Conservation (phyloP, 2,329 filamentous ascomycete species). For the Phialocephala subalpina region DNA sequence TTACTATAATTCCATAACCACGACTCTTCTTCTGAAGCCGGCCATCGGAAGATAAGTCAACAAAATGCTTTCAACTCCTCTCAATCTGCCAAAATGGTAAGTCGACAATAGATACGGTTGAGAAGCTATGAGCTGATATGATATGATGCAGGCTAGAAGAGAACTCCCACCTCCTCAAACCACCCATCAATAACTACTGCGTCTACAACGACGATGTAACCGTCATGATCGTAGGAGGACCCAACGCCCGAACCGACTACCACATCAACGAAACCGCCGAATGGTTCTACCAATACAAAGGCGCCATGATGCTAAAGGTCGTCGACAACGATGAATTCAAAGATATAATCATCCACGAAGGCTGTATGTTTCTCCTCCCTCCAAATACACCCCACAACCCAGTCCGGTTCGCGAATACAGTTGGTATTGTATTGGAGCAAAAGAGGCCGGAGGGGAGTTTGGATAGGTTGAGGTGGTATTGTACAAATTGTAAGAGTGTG, state of each 20-base stretch:
- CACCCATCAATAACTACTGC: slow-evolving; percentile 97
- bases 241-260: slow-evolving; percentile 96
- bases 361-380: slow-evolving; percentile 92
- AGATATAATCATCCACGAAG: slow-evolving; percentile 90
- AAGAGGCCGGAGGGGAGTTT: slow-evolving; percentile 72
- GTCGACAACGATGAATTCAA: slow-evolving; percentile 78
- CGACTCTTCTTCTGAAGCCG: background rate
- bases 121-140: slow-evolving; percentile 17
- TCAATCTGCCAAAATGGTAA: slow-evolving; percentile 45
- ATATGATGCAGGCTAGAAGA: slow-evolving; percentile 76
- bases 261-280: slow-evolving; percentile 97
- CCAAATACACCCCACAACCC: slow-evolving; percentile 97
- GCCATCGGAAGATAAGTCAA: background rate
- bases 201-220: slow-evolving; percentile 87
- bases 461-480: slow-evolving; percentile 93
- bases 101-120: too few species aligned
- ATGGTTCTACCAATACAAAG: slow-evolving; percentile 97
- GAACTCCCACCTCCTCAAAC: slow-evolving; percentile 84
- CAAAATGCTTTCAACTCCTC: slow-evolving; percentile 38
- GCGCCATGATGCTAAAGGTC: slow-evolving; percentile 92
- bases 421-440: slow-evolving; percentile 94
- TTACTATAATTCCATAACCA: background rate
- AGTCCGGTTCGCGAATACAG: slow-evolving; percentile 89
- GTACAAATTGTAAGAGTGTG: slow-evolving; percentile 69
- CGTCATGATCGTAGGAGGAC: slow-evolving; percentile 95